Percentiles rank a stretch among this genome's conserved stretches.
Conservation (phyloP, 169 alveolate genomes). For the Plasmodium berghei region DNA sequence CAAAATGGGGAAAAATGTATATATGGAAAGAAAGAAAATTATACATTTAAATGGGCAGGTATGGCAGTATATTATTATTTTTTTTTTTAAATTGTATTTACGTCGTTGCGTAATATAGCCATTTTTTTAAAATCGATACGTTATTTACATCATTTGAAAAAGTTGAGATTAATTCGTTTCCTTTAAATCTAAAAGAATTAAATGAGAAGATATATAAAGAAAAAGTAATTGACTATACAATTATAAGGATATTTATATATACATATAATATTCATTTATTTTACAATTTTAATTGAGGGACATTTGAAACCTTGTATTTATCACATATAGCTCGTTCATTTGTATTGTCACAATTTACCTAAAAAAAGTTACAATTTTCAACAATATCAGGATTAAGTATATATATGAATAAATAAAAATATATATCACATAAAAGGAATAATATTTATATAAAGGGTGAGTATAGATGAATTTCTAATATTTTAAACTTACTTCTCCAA, state of each 20-base stretch:
- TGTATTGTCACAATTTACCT: constrained; percentile 49
- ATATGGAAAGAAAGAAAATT: background rate
- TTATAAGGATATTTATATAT: too few relatives aligned
- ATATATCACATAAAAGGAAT: background rate
- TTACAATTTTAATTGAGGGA: constrained; percentile 65
- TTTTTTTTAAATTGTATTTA: constrained; percentile 1
- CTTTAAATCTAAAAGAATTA: constrained; percentile 28
- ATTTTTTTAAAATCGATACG: constrained; percentile 25
- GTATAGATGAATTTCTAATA: background rate
- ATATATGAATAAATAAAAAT: background rate
- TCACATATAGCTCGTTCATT: constrained; percentile 22
- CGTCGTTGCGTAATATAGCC: constrained; percentile 68
- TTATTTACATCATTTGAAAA: constrained; percentile 31
- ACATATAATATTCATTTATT: too few relatives aligned
- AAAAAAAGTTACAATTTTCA: constrained; percentile 1
- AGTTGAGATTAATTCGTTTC: constrained; percentile 43
- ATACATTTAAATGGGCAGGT: background rate
- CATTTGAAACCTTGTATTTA: constrained; percentile 10
- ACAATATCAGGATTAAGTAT: background rate
- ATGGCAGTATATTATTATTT: background rate
- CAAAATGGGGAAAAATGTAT: constrained; percentile 7
- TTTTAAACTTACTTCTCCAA: constrained; percentile 39
- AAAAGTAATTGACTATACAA: background rate
- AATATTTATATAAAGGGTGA: background rate
- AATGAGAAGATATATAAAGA: background rate